Conservation (phyloP, 176 grass and related monocot genomes). For the Avena insularis region DNA sequence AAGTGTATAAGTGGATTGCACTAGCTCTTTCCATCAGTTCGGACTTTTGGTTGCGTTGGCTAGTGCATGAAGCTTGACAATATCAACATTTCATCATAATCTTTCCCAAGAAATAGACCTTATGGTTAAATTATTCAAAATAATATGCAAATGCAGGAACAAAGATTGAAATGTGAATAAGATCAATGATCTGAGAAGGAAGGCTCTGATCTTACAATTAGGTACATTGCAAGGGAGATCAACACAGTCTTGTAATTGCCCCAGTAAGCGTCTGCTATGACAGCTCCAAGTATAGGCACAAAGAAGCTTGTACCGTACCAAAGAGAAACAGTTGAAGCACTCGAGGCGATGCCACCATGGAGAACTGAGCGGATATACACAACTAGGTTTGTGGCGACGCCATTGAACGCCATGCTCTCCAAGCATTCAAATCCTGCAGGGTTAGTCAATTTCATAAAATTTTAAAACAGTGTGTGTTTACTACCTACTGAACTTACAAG, state of each 20-base stretch:
- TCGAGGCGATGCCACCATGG: slow-evolving; percentile 66
- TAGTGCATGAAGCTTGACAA: no score
- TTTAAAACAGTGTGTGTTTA: slow-evolving; percentile 5
- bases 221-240: slow-evolving; percentile 72
- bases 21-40: no score
- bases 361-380: slow-evolving; percentile 74
- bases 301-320: slow-evolving; percentile 88
- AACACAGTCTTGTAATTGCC: slow-evolving; percentile 74
- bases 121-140: background rate
- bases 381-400: slow-evolving; percentile 75
- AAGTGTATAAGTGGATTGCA: no score
- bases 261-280: slow-evolving; percentile 71
- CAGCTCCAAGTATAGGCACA: slow-evolving; percentile 74
- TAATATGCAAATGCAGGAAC: background rate
- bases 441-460: background rate
- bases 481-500: background rate
- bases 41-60: no score
- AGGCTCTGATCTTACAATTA: slow-evolving; percentile 61
- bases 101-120: background rate
- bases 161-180: slow-evolving; percentile 24
- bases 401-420: slow-evolving; percentile 86
- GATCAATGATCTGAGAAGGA: slow-evolving; percentile 5
- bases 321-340: slow-evolving; percentile 72
- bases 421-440: slow-evolving; percentile 75
- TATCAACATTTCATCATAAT: slow-evolving; percentile 32